These are phyloP conservation scores for Debaryomyces sp. DNA, from an alignment of 1,139 yeast genomes.

Conservation along the genomic window DNA sequence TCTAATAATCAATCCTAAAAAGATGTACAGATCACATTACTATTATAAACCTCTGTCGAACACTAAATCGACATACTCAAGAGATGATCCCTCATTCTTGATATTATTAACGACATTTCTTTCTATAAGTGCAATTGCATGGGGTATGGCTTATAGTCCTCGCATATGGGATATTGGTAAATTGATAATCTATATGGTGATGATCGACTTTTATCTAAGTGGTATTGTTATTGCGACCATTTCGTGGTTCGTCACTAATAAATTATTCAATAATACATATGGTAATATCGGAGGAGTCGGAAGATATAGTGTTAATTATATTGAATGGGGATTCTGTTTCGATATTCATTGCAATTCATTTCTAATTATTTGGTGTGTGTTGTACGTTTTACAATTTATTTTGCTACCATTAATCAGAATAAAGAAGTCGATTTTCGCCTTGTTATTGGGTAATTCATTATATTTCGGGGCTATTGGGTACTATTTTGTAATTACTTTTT, in stretches of 20 bases:
- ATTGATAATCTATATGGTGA: constrained; percentile 78
- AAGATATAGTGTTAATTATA: constrained; percentile 48
- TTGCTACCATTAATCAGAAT: constrained; percentile 70
- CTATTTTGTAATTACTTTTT: constrained; percentile 78
- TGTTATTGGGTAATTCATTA: constrained; percentile 75
- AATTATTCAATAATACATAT: constrained; percentile 50
- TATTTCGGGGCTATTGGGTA: constrained; percentile 74
- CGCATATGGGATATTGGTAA: constrained; percentile 59
- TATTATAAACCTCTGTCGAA: constrained; percentile 54
- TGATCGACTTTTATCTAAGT: constrained; percentile 74
- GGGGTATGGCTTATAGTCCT: constrained; percentile 87
- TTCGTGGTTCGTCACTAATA: constrained; percentile 73
- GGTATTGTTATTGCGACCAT: constrained; percentile 72
- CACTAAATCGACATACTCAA: constrained; percentile 57
- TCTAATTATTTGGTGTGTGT: constrained; percentile 73
- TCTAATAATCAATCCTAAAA: constrained; percentile 71
- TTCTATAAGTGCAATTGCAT: constrained; percentile 76
- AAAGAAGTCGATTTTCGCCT: constrained; percentile 60
- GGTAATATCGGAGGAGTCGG: constrained; percentile 32
- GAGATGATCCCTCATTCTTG: constrained; percentile 91
- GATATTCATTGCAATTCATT: constrained; percentile 92
- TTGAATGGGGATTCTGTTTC: constrained; percentile 94
- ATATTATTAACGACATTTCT: constrained; percentile 67
- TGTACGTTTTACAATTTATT: constrained; percentile 77
- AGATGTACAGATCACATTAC: constrained; percentile 80